Percentiles rank a stretch among this genome's conserved stretches.
phyloP scores from a whole-genome alignment of 495 filamentous ascomycete genomes.

The Chaetomidium leptoderma region DNA sequence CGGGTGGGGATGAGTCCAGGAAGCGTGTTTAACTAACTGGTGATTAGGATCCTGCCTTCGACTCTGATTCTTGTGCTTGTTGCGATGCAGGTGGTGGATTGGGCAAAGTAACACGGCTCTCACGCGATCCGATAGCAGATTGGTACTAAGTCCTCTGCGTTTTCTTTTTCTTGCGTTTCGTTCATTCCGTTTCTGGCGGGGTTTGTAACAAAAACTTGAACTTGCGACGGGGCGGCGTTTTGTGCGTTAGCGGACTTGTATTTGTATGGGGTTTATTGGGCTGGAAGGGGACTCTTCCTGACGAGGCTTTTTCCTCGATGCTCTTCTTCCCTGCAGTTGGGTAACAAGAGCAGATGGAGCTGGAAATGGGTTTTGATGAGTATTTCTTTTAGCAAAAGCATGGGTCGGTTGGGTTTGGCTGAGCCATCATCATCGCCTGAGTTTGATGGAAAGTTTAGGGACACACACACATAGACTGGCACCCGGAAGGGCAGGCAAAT shows the following conservation, averaged over 20 bases:
- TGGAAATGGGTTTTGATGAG: neutral
- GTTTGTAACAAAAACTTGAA: neutral
- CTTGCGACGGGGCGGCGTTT: neutral
- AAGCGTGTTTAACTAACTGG: slow-evolving; percentile 21
- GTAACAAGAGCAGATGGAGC: too few relatives aligned
- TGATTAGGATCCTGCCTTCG: slow-evolving; percentile 79
- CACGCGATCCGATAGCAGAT: neutral
- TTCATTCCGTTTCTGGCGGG: neutral
- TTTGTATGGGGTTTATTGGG: too few relatives aligned
- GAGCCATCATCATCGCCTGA: too few relatives aligned
- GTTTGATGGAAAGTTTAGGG: neutral
- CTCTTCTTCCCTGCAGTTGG: too few relatives aligned
- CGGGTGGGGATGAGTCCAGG: too few relatives aligned
- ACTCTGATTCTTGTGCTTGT: slow-evolving; percentile 86
- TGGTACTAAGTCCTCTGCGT: neutral
- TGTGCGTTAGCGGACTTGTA: too few relatives aligned
- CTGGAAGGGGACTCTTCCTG: too few relatives aligned
- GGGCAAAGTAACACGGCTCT: slow-evolving; percentile 51
- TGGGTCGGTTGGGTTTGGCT: neutral
- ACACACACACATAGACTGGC: neutral
- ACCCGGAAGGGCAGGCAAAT: neutral
- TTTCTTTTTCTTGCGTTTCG: neutral
- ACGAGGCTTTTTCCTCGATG: too few relatives aligned
- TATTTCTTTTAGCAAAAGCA: neutral
- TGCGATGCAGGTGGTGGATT: slow-evolving; percentile 89